phyloP scores from a whole-genome alignment of 768 basidiomycete species.

The Kwoniella bestiolae region DNA sequence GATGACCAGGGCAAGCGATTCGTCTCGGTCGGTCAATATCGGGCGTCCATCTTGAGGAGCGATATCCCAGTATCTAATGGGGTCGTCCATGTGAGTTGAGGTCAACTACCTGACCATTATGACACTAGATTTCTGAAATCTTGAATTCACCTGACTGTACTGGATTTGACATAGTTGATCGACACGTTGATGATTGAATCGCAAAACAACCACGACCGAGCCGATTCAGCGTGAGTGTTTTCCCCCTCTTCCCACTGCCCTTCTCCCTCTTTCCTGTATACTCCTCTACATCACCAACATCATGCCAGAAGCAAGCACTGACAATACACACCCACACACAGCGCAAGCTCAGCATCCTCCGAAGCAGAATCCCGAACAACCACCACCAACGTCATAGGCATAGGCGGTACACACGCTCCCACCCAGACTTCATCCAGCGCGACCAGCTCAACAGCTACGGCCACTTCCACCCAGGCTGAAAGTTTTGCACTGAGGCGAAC shows the following conservation, averaged over 20 bases:
- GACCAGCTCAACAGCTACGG: slow-evolving; percentile 6
- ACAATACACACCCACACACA: neutral
- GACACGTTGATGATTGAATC: slow-evolving; percentile 26
- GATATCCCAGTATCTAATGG: slow-evolving; percentile 41
- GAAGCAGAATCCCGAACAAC: slow-evolving; percentile 11
- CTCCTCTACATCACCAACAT: neutral
- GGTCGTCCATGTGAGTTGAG: slow-evolving; percentile 34
- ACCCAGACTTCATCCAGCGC: neutral
- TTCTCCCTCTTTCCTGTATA: neutral
- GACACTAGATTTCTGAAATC: neutral
- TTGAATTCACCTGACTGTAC: neutral
- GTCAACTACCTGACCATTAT: neutral
- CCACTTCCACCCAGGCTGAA: slow-evolving; percentile 3
- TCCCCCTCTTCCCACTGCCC: neutral
- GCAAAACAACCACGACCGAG: slow-evolving; percentile 19
- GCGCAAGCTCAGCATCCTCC: slow-evolving; percentile 11
- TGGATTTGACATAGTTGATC: slow-evolving; percentile 25
- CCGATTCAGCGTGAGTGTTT: slow-evolving; percentile 27
- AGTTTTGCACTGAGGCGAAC: neutral
- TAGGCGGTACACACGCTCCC: slow-evolving; percentile 1
- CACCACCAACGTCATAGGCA: slow-evolving; percentile 18
- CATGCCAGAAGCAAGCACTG: no score
- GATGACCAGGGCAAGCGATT: neutral
- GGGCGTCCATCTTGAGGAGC: slow-evolving; percentile 26
- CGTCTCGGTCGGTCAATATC: slow-evolving; percentile 30